Evolutionary conservation across 306 rosid species (phyloP), one percentile per base, ranked within the genome.

Genomic region (Vicia faba): DNA sequence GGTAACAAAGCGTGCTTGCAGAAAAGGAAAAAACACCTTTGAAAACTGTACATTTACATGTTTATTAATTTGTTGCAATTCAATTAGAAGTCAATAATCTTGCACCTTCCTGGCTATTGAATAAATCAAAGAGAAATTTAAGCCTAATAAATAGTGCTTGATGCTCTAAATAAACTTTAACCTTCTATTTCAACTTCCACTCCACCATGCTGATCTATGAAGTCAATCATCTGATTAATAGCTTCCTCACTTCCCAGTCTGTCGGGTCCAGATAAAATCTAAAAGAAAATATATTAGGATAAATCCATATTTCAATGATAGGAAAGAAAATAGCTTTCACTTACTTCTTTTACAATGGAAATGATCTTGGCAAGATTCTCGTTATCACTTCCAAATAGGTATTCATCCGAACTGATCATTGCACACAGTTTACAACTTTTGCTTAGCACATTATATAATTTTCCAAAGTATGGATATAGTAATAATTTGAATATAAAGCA

Each of bases 371-470:
- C 44, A 71, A 65, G 73, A 66, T 77, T 65, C 41, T 38, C 18
- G 0, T 77, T 39, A 13, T 77, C 4, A 7, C 39, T 15, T 44
- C 81, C 81, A 66, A 77, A 66, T 39, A 77, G 60, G 18, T 77
- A 31, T 43, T 11, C 25, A 59, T 77, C 81, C 23, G 5, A 13
- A 33, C 81, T 77, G 74, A 31, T 55, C 61, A 55, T 12, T 11
- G 3, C 51, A 53, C 15, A 39, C 15, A 11, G 12, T 39, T 38
- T 33, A 40, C 41, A 38, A 28, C 18, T 46, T 43, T 18, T 28
- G 40, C 45, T 25, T 39, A 72, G 63, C 62, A 19, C 43, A 36
- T 33, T 19, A 12, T 38, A 14, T 11, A 12, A 3, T 10, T 36
- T 41, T 12, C 7, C 49, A 9, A 43, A 29, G 60, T 3, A 60